Conservation (phyloP, 2,329 filamentous ascomycete genomes). For the Calonectria pauciramosa region DNA sequence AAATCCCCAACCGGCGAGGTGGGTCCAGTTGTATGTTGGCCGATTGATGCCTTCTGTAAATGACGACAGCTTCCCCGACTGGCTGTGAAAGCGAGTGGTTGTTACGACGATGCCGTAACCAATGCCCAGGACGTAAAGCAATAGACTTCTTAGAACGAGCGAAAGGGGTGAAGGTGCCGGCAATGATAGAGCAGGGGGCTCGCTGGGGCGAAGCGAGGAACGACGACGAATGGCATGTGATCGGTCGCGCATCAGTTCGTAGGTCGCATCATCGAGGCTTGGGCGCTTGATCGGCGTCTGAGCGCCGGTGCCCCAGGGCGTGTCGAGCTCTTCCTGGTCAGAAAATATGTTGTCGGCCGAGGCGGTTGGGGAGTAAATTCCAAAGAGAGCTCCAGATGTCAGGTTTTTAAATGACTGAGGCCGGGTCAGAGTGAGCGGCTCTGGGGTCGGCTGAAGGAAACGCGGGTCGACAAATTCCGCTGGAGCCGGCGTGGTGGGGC, state of each 20-base stretch:
- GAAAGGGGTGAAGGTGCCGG: constrained; percentile 57
- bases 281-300: constrained; percentile 72
- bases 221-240: constrained; percentile 52
- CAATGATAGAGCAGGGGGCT: constrained; percentile 44
- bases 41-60: constrained; percentile 65
- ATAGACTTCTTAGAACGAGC: constrained; percentile 67
- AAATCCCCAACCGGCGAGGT: constrained; percentile 85
- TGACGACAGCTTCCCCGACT: constrained; percentile 70
- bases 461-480: constrained; percentile 51
- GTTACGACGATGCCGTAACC: constrained; percentile 85
- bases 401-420: constrained; percentile 87
- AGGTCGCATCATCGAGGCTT: constrained; percentile 60
- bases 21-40: constrained; percentile 69
- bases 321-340: constrained; percentile 68
- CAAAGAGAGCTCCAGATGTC: constrained; percentile 88
- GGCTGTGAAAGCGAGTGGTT: constrained; percentile 79
- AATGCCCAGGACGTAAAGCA: constrained; percentile 85
- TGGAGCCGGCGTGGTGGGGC: constrained; percentile 33
- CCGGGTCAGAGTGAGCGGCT: constrained; percentile 66
- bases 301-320: constrained; percentile 84
- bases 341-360: constrained; percentile 63
- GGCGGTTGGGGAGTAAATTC: constrained; percentile 85
- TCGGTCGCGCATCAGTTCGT: constrained; percentile 58
- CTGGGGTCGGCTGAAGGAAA: constrained; percentile 56
- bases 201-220: constrained; percentile 50